Conservation (phyloP, 805 yeast genomes). For the Barnettozyma sucrosica region DNA sequence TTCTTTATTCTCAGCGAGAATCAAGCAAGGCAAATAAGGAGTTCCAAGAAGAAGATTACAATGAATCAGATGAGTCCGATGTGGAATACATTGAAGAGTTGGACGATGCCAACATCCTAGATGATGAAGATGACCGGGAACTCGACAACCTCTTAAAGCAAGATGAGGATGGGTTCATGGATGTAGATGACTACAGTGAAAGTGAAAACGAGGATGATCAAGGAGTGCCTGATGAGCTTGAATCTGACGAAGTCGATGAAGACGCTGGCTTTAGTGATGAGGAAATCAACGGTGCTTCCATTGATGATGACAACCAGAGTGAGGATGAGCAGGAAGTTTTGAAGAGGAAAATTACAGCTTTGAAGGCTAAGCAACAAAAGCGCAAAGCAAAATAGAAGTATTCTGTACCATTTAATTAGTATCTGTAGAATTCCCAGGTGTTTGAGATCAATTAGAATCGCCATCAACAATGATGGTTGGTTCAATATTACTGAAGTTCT, state of each 20-base stretch:
- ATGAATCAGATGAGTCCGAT: slow-evolving; percentile 25
- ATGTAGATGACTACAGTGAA: slow-evolving; percentile 20
- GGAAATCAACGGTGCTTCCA: slow-evolving; percentile 22
- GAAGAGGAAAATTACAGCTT: slow-evolving; percentile 19
- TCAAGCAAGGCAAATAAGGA: slow-evolving; percentile 43
- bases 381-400: slow-evolving; percentile 13
- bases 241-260: slow-evolving; percentile 22
- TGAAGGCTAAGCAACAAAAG: slow-evolving; percentile 21
- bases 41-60: slow-evolving; percentile 31
- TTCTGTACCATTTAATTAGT: background rate
- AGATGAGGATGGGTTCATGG: slow-evolving; percentile 26
- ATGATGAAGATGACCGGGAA: slow-evolving; percentile 43
- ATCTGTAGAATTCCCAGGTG: background rate
- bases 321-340: slow-evolving; percentile 22
- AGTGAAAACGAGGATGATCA: slow-evolving; percentile 29
- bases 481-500: slow-evolving; percentile 37
- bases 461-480: slow-evolving; percentile 36
- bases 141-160: slow-evolving; percentile 33
- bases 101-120: slow-evolving; percentile 40
- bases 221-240: slow-evolving; percentile 29
- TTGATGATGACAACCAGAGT: slow-evolving; percentile 10
- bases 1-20: slow-evolving; percentile 60
- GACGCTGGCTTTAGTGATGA: slow-evolving; percentile 30
- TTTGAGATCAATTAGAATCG: background rate
- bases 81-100: slow-evolving; percentile 73